A percentile compares a stretch with the other conserved stretches of the same genome.
Evolutionary conservation across 371 early-diverging fungal species (phyloP).

Genomic region (Mucor circinelloides): DNA sequence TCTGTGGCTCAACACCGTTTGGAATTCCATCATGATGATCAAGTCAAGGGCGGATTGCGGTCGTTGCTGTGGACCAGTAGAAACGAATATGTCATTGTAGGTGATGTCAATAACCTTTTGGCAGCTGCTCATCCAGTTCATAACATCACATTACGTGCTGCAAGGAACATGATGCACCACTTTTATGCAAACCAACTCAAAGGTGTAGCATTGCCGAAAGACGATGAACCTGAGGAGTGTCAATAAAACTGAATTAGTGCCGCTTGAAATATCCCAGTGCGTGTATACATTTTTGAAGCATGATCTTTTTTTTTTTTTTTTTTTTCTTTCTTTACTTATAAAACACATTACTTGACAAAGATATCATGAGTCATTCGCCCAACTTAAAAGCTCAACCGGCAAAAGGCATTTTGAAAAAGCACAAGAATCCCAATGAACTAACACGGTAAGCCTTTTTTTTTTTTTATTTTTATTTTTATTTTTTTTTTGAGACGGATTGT

Average conservation of each 20-base stretch:
- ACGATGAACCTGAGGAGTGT: conserved; percentile 23
- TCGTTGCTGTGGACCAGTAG: conserved; percentile 42
- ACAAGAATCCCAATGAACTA: conserved; percentile 10
- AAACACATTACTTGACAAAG: not conserved
- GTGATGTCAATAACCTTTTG: conserved; percentile 58
- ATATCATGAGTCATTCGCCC: conserved; percentile 36
- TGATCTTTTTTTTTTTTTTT: not conserved
- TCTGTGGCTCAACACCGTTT: conserved; percentile 65
- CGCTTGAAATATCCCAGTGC: not conserved
- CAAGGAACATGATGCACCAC: conserved; percentile 45
- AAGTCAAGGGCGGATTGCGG: conserved; percentile 28
- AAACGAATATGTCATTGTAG: conserved; percentile 49
- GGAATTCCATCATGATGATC: conserved; percentile 21
- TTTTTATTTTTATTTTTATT: too few species aligned
- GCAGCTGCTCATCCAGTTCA: conserved; percentile 66
- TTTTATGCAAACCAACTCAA: conserved; percentile 35
- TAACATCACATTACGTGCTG: conserved; percentile 47
- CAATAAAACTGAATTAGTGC: not conserved
- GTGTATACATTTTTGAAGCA: not conserved
- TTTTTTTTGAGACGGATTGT: too few species aligned
- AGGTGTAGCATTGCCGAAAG: conserved; percentile 31
- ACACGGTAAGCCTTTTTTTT: conserved; percentile 18
- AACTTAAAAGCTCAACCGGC: conserved; percentile 46
- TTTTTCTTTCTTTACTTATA: not conserved
- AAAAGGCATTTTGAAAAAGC: conserved; percentile 58